Base-by-base conservation (phyloP, 805 yeast genomes). In the Blastobotrys robertii region DNA sequence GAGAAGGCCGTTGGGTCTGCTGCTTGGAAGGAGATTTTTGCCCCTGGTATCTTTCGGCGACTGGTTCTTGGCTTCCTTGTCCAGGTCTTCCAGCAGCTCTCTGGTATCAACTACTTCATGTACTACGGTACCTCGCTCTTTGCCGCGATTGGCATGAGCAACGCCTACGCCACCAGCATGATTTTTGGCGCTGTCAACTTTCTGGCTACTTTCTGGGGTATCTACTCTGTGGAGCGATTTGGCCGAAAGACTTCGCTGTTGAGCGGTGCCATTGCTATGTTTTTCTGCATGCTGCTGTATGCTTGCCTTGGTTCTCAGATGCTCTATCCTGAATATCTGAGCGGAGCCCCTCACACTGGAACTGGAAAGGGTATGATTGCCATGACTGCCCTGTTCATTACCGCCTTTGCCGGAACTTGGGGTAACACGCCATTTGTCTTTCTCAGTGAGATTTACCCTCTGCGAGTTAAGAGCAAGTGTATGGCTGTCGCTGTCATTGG, bases 41-140 rank as follows among this genome's bases (percentile, higher is more conserved):
- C 71, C 42, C 77, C 77, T 48, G 66, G 65, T 53, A 69, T 74
- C 45, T 58, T 63, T 3, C 51, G 51, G 37, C 41, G 60, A 28
- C 41, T 54, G 13, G 35, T 55, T 62, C 72, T 57, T 51, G 76
- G 78, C 56, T 60, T 70, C 45, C 50, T 60, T 37, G 57, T 70
- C 38, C 76, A 73, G 58, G 69, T 72, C 50, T 66, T 74, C 63
- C 79, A 74, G 59, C 85, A 79, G 56, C 67, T 76, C 53, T 69
- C 76, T 29, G 86, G 86, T 47, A 71, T 77, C 43, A 79, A 79
- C 62, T 79, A 76, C 61, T 76, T 79, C 50, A 77, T 80, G 65
- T 79, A 76, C 60, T 79, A 73, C 51, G 80, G 82, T 37, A 73
- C 79, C n/a, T 62, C 73, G 8, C 69, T 79, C 45, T 79, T 81